Evolutionary conservation across 352 stramenopile genomes (phyloP), one percentile per base, ranked within the genome.

Genomic region (Phytopythium oedochilum): DNA sequence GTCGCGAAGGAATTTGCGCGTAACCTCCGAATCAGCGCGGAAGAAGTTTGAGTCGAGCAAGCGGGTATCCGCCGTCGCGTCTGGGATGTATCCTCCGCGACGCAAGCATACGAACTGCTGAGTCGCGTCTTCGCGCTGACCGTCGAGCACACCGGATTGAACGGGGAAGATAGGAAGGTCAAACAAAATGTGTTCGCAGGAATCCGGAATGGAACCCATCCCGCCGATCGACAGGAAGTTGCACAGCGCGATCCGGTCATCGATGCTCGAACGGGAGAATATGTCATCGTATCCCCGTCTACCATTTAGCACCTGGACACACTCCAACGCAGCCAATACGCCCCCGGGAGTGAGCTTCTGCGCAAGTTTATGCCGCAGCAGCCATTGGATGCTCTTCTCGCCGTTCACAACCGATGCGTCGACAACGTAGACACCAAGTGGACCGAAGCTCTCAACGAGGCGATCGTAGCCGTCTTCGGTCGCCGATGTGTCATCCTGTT

Each of bases 11-110:
- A 91, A 81, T 28, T 59, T 72, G 44, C 74, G 70, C 15, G 60
- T 60, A 36, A 38, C 42, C 25, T 75, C 64, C 22, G 55, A 77
- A 18, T 74, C 48, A 26, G 60, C 64, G 17, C 67, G 35, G 44
- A 83, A 89, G 53, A 86, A 91, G 4, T 55, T 70, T 11, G 68
- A 63, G 43, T 80, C 64, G 38, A 91, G 64, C 43, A 89, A 46
- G 23, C 71, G 68, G 26, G 39, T 17, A 45, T 89, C 76, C 0
- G 76, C 52, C 54, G 78, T 60, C 18, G 62, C 51, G 22, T 70
- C 67, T 31, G 79, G 66, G 28, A 90, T 50, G 26, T 69, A 75
- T 2, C 65, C 65, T 50, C 66, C 69, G 42, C 69, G 69, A 17
- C 60, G 68, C 45, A 78, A 53, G 26, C 38, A 73, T 20, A 68